phyloP scores from a whole-genome alignment of 179 eudicot genomes.

The Nepenthes alata region DNA sequence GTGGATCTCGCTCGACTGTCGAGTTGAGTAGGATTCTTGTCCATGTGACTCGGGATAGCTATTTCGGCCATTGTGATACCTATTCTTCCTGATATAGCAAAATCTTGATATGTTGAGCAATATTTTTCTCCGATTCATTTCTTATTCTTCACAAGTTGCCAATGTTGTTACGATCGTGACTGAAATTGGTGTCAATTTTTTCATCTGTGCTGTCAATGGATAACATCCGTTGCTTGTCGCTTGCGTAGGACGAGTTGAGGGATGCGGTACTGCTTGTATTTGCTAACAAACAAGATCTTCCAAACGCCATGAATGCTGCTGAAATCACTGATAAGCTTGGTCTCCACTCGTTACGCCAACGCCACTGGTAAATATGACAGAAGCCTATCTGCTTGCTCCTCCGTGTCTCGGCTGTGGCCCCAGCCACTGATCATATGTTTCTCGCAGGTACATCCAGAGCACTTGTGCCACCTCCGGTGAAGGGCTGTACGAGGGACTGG shows the following conservation, averaged over 20 bases:
- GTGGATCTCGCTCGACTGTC: too few relatives aligned
- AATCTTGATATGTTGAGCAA: neutral
- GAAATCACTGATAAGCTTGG: slow-evolving; percentile 11
- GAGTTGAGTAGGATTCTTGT: too few relatives aligned
- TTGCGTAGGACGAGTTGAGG: slow-evolving; percentile 10
- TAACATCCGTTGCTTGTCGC: neutral
- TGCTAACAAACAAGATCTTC: slow-evolving; percentile 15
- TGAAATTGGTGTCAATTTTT: too few relatives aligned
- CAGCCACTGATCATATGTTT: too few relatives aligned
- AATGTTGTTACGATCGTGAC: too few relatives aligned
- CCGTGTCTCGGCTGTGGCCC: too few relatives aligned
- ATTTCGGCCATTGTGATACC: too few relatives aligned
- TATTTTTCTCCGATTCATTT: neutral
- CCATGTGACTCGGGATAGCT: too few relatives aligned
- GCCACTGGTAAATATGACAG: slow-evolving; percentile 7
- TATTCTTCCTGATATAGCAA: too few relatives aligned
- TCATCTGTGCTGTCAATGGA: too few relatives aligned
- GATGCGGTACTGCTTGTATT: slow-evolving; percentile 15
- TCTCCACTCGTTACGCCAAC: slow-evolving; percentile 14
- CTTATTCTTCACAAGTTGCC: too few relatives aligned
- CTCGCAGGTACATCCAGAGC: slow-evolving; percentile 13
- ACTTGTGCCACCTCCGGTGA: slow-evolving; percentile 13
- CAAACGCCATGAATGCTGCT: slow-evolving; percentile 12
- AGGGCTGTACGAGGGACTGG: slow-evolving; percentile 12
- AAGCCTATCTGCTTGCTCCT: too few relatives aligned